Evolutionary conservation across 2,329 filamentous ascomycete genomes (phyloP).

Genomic region (Hymenoscyphus fraxineus): DNA sequence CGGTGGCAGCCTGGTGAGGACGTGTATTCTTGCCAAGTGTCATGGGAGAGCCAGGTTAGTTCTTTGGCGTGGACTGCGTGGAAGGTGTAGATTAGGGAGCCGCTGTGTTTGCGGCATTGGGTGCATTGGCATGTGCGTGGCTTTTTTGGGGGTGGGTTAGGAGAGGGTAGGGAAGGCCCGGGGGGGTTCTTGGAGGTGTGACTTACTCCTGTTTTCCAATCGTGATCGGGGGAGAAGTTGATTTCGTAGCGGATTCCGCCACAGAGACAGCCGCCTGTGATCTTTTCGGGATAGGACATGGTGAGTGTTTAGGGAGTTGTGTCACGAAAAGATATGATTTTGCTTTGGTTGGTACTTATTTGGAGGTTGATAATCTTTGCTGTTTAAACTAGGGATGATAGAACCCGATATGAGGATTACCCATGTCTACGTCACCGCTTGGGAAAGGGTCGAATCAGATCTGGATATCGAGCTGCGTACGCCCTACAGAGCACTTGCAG

Average conservation of each 20-base stretch:
- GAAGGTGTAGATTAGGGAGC: constrained; percentile 43
- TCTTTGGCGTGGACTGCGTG: constrained; percentile 38
- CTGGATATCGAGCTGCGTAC: not conserved
- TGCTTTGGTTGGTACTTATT: not conserved
- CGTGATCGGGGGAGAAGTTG: constrained; percentile 43
- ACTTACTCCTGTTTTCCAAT: constrained; percentile 40
- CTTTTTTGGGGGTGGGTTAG: constrained; percentile 27
- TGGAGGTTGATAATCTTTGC: not conserved
- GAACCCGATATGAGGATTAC: not conserved
- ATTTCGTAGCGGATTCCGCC: constrained; percentile 46
- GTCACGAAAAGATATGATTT: not conserved
- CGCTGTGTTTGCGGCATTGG: constrained; percentile 51
- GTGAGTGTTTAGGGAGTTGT: not conserved
- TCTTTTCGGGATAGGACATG: constrained; percentile 16
- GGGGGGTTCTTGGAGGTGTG: no score
- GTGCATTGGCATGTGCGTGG: constrained; percentile 51
- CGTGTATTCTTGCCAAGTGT: constrained; percentile 37
- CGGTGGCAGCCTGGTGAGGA: constrained; percentile 41
- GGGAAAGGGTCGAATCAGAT: not conserved
- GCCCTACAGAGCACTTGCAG: not conserved
- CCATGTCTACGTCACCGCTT: not conserved
- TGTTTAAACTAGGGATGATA: not conserved
- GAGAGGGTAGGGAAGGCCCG: constrained; percentile 1
- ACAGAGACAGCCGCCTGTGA: constrained; percentile 52
- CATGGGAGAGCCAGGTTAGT: constrained; percentile 34